Percentiles rank a stretch among this genome's conserved stretches.
These are phyloP conservation scores for Durotheca rogersii DNA, from an alignment of 495 filamentous ascomycete species.

Conservation along the genomic window DNA sequence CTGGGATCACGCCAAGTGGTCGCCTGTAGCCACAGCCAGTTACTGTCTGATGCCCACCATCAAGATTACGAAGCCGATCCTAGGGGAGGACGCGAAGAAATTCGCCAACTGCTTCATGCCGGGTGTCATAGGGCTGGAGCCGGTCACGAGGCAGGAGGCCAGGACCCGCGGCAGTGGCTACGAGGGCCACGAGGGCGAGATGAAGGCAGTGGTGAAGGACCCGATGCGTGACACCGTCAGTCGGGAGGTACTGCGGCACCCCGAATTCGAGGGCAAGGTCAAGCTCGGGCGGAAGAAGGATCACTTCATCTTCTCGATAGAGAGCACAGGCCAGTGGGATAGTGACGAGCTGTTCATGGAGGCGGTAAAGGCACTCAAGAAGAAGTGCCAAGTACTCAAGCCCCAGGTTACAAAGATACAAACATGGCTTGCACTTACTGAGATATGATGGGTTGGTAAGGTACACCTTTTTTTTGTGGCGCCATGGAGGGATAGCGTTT, in stretches of 20 bases:
- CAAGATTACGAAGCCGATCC: constrained; percentile 74
- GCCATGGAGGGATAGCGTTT: too few relatives aligned
- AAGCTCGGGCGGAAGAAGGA: constrained; percentile 85
- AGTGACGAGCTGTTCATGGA: constrained; percentile 91
- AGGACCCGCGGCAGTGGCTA: constrained; percentile 61
- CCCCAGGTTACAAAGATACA: constrained; percentile 49
- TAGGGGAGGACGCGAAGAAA: constrained; percentile 82
- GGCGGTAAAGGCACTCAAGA: constrained; percentile 77
- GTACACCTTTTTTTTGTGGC: too few relatives aligned
- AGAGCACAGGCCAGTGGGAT: constrained; percentile 91
- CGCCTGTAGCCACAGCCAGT: constrained; percentile 88
- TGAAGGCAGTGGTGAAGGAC: constrained; percentile 82
- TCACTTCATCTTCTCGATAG: constrained; percentile 95
- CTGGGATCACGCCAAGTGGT: constrained; percentile 96
- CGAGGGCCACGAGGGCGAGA: constrained; percentile 69
- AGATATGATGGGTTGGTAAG: not conserved
- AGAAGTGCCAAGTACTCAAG: constrained; percentile 57
- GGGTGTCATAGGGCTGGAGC: constrained; percentile 82
- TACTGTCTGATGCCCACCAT: constrained; percentile 91
- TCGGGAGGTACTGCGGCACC: constrained; percentile 86
- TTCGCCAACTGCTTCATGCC: constrained; percentile 86
- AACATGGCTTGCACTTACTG: constrained; percentile 46
- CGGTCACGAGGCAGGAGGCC: constrained; percentile 68
- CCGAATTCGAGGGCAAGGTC: constrained; percentile 92
- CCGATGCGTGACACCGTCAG: constrained; percentile 89